These are phyloP conservation scores for Haplosporangium sp. DNA, from an alignment of 371 early-diverging fungal genomes.

Conservation along the genomic window DNA sequence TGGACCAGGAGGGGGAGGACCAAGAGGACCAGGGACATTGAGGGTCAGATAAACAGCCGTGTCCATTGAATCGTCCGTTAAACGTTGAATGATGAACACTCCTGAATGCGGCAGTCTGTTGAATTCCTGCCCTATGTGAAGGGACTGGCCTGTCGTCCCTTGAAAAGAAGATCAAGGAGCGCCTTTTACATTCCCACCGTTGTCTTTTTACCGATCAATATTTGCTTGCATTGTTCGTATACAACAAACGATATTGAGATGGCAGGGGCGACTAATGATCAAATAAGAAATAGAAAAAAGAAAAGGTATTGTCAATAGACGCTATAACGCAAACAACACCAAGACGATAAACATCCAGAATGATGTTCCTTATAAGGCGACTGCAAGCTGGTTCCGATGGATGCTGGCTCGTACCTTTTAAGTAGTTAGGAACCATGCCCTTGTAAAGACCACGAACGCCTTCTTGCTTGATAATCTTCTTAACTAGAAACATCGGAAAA, in stretches of 20 bases:
- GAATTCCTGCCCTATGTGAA: no score
- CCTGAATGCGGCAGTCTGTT: no score
- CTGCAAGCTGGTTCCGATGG: not conserved
- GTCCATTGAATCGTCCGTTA: no score
- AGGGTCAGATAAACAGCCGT: no score
- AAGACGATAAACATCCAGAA: not conserved
- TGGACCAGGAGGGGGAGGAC: no score
- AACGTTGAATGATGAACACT: no score
- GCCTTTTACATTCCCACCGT: conserved; percentile 49
- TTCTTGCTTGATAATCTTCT: conserved; percentile 77
- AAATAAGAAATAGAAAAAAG: not conserved
- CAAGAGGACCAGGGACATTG: no score
- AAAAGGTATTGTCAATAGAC: not conserved
- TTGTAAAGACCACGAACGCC: conserved; percentile 82
- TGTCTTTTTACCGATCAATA: conserved; percentile 58
- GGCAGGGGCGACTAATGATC: conserved; percentile 76
- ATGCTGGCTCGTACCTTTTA: conserved; percentile 61
- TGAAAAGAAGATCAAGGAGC: no score
- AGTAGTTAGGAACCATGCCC: conserved; percentile 84
- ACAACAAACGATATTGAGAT: conserved; percentile 89
- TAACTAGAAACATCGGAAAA: conserved; percentile 11
- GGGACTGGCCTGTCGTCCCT: no score
- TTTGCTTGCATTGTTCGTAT: conserved; percentile 79
- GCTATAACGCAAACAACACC: not conserved
- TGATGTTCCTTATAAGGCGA: not conserved